A percentile compares a stretch with the other conserved stretches of the same genome.
Evolutionary conservation across 108 stramenopile genomes (phyloP).

Genomic region (Seminavis robusta): DNA sequence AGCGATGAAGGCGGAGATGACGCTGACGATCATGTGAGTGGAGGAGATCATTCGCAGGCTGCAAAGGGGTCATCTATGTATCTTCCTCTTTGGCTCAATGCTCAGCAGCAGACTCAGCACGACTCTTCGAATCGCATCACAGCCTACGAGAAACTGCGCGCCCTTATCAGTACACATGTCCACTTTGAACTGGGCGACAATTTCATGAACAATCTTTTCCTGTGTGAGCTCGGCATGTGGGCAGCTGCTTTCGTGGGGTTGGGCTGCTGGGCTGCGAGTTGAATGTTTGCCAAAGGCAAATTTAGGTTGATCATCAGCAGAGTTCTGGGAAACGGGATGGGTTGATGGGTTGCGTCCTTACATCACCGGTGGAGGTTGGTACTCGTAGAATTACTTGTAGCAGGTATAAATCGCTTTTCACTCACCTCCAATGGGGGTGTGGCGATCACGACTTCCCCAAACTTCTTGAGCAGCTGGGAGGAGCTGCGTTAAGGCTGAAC

Average conservation of each 20-base stretch:
- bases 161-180: background rate
- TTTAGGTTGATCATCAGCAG: no score
- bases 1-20: conserved; percentile 26
- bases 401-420: no score
- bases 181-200: conserved; percentile 1
- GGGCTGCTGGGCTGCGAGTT: conserved; percentile 37
- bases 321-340: no score
- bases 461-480: no score
- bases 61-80: conserved; percentile 1
- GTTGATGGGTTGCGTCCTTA: no score
- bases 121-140: conserved; percentile 23
- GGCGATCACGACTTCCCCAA: no score
- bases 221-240: conserved; percentile 50
- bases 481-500: no score
- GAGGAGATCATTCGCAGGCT: background rate
- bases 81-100: conserved; percentile 50
- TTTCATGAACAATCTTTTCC: conserved; percentile 36
- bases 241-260: conserved; percentile 53
- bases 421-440: no score
- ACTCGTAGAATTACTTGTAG: no score
- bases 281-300: background rate
- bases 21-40: no score
- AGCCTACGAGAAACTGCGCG: conserved; percentile 18
- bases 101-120: conserved; percentile 41
- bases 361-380: no score